These are phyloP conservation scores for Russula emetica DNA, from an alignment of 768 basidiomycete species.

Conservation along the genomic window DNA sequence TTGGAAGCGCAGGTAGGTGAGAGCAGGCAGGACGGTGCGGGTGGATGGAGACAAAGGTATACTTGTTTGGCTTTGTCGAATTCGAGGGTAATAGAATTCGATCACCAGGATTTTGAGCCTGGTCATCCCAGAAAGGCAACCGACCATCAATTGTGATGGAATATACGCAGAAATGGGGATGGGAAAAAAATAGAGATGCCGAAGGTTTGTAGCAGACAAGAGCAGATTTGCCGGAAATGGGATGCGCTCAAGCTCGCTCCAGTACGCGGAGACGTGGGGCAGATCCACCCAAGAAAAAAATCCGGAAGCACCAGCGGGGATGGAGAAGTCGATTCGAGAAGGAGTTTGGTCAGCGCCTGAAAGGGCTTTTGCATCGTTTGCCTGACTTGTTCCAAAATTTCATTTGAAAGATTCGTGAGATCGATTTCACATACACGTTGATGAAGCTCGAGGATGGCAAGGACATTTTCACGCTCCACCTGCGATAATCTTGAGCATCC, in stretches of 20 bases:
- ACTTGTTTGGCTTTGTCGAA: background rate
- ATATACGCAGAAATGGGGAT: background rate
- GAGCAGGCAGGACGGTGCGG: background rate
- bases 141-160: background rate
- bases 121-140: background rate
- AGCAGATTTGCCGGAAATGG: background rate
- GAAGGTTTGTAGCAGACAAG: background rate
- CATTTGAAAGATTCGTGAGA: background rate
- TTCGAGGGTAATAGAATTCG: background rate
- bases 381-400: background rate
- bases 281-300: background rate
- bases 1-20: background rate
- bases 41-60: background rate
- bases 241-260: background rate
- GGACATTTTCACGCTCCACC: background rate
- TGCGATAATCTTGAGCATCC: background rate
- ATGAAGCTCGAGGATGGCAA: background rate
- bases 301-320: background rate
- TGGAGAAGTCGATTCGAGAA: background rate
- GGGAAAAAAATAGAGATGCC: background rate
- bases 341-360: background rate
- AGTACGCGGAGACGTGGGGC: background rate
- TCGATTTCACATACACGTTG: background rate
- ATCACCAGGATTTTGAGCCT: background rate
- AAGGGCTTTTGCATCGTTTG: background rate